Base-by-base conservation (phyloP, 345 rosid species). In the Kandelia obovata region DNA sequence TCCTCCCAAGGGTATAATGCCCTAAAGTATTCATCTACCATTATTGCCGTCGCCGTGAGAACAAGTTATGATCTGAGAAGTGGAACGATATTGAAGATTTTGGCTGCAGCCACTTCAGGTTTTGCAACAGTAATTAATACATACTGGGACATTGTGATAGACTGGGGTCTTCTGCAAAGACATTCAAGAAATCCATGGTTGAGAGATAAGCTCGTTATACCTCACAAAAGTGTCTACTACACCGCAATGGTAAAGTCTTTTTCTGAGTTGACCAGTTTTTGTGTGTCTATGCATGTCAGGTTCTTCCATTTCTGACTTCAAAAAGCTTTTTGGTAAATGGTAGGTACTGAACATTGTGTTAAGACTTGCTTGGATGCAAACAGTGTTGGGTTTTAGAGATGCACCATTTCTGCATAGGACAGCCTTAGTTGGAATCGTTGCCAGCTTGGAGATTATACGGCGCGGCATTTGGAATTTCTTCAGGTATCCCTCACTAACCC, bases 391-490 rank as follows among this genome's bases (percentile, higher is more conserved):
- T n/a, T 72, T 85, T 26, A 84, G 67, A 71, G 78, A 80, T 32
- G 77, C 82, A 32, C 87, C 92, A 3, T 83, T 80, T 77, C 69
- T 92, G 67, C 94, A 85, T 37, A 67, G 68, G 46, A 75, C 72
- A 71, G 92, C 88, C 68, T 69, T 92, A 60, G 73, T 46, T 65
- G 88, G 86, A 53, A 72, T 87, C 56, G 68, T 92, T 75, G 85
- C 84, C 3, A 49, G 85, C 77, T 74, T 90, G 72, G 98, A 92
- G 84, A 88, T 92, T 71, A 61, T 92, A 64, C 88, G 96, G 8
- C 88, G 95, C 7, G 96, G 96, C 46, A 84, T 92, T 46, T 92
- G 95, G 90, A 92, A 90, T 76, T 90, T 90, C 65, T 90, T 92
- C 85, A 90, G 98, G 98, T 37, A n/a, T 17, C 19, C 47, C 31